phyloP scores from a whole-genome alignment of 2,329 filamentous ascomycete genomes.

The Fusarium pseudocircinatum region DNA sequence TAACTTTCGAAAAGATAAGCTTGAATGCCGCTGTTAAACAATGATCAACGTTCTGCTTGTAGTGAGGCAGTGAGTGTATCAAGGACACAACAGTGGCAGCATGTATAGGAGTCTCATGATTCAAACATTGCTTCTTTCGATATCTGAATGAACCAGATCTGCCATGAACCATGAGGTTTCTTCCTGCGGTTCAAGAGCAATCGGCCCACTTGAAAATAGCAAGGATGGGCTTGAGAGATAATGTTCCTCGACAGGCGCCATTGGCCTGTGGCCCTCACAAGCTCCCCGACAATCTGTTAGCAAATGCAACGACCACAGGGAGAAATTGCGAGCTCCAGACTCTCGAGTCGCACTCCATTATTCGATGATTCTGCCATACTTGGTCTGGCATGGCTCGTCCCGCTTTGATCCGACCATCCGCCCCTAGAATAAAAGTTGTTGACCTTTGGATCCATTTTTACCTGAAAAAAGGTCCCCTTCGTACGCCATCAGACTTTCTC shows the following conservation, averaged over 20 bases:
- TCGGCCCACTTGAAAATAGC: slow-evolving; percentile 2
- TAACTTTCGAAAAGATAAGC: slow-evolving; percentile 4
- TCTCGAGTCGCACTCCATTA: slow-evolving; percentile 5
- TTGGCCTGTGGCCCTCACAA: slow-evolving; percentile 1
- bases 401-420: slow-evolving; percentile 35
- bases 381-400: slow-evolving; percentile 30
- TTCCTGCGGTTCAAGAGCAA: neutral
- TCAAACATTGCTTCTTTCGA: neutral
- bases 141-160: neutral
- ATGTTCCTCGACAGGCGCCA: neutral
- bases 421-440: slow-evolving; percentile 28
- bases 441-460: slow-evolving; percentile 30
- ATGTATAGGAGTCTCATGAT: neutral
- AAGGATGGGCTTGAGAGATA: slow-evolving; percentile 12
- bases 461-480: slow-evolving; percentile 19
- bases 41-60: neutral
- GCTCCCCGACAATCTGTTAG: slow-evolving; percentile 9
- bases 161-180: neutral
- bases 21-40: neutral
- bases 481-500: slow-evolving; percentile 33
- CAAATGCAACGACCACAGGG: neutral
- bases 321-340: slow-evolving; percentile 4
- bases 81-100: neutral
- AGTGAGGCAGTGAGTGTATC: neutral
- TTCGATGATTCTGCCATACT: slow-evolving; percentile 17